A percentile compares a stretch with the other conserved stretches of the same genome.
phyloP scores from a whole-genome alignment of 2,329 filamentous ascomycete species.

The Calonectria multiphialidica region DNA sequence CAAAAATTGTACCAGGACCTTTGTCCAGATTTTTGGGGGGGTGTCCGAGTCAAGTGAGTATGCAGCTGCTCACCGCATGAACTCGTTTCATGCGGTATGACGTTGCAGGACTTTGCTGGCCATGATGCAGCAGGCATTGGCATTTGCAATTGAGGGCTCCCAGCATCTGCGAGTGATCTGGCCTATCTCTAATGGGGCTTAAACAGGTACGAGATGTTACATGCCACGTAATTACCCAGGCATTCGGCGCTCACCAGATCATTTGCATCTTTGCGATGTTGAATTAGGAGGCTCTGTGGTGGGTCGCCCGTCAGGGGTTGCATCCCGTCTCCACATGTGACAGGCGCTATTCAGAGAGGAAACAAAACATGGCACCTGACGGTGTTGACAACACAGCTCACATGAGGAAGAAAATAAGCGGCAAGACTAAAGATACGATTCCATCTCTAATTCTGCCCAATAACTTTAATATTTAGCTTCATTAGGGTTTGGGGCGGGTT shows the following conservation, averaged over 20 bases:
- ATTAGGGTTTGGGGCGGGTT: not conserved
- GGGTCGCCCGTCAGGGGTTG: not conserved
- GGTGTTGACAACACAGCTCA: not conserved
- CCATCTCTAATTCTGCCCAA: not conserved
- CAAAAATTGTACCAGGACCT: not conserved
- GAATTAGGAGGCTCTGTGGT: conserved; percentile 15
- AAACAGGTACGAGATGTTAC: not conserved
- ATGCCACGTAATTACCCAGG: not conserved
- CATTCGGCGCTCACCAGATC: no score
- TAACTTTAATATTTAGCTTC: not conserved
- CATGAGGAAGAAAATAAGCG: not conserved
- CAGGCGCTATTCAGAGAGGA: conserved; percentile 1
- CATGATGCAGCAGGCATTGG: not conserved
- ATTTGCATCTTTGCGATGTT: conserved; percentile 2
- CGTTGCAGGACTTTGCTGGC: not conserved
- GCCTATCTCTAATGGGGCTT: not conserved
- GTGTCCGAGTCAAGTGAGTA: not conserved
- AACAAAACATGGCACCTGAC: conserved; percentile 3
- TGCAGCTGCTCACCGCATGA: conserved; percentile 9
- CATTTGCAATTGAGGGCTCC: not conserved
- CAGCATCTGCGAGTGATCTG: no score
- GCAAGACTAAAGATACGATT: not conserved
- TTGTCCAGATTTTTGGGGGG: not conserved
- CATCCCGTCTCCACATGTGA: conserved; percentile 11
- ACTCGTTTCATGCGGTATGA: conserved; percentile 6